Evolutionary conservation across 2,329 filamentous ascomycete genomes (phyloP).

Genomic region (Alternaria sp.): DNA sequence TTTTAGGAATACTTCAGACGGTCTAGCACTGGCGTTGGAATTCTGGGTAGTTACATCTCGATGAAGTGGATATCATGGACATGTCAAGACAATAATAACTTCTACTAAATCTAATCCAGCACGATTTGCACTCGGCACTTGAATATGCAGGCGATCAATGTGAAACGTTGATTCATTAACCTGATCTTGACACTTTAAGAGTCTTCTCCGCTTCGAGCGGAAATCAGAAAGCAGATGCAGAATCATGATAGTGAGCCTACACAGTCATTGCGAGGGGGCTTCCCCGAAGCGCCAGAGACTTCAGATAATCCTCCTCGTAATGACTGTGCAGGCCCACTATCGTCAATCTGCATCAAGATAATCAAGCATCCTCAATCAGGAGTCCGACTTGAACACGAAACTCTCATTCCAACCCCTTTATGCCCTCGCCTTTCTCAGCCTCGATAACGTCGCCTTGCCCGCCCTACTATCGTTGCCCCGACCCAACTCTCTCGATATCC

Average conservation of each 20-base stretch:
- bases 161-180: background rate
- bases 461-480: conserved; percentile 47
- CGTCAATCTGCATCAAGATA: background rate
- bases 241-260: background rate
- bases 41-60: too few species aligned
- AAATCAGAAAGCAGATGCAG: background rate
- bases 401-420: background rate
- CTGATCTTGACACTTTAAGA: background rate
- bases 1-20: too few species aligned
- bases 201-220: background rate
- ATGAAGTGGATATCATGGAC: too few species aligned
- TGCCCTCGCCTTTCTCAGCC: conserved; percentile 25
- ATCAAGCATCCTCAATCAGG: background rate
- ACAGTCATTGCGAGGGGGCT: background rate
- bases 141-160: background rate
- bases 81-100: background rate
- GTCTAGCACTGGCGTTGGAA: too few species aligned
- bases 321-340: background rate
- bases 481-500: conserved; percentile 47
- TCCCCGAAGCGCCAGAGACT: background rate
- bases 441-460: conserved; percentile 47
- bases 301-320: background rate
- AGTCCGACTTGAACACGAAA: background rate
- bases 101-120: background rate
- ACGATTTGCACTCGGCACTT: background rate